phyloP scores from a whole-genome alignment of 2,329 filamentous ascomycete genomes.

The Ceratocystis harringtonii region DNA sequence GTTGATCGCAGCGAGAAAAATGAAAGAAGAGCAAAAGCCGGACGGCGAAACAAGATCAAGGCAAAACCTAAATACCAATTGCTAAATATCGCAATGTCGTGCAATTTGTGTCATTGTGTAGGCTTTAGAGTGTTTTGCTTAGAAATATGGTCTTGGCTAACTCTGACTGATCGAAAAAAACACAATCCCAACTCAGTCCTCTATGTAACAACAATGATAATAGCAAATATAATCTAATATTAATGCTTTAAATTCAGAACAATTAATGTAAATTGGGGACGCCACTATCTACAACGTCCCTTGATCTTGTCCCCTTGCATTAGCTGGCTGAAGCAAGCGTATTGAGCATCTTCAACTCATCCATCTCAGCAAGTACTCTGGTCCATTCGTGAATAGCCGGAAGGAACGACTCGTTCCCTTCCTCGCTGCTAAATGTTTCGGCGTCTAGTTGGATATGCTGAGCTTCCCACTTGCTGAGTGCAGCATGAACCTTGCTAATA shows the following conservation, averaged over 20 bases:
- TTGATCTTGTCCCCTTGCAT: background rate
- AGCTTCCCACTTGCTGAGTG: conserved; percentile 31
- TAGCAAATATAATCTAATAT: background rate
- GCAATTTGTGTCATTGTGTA: background rate
- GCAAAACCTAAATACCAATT: background rate
- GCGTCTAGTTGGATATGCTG: conserved; percentile 33
- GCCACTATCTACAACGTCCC: background rate
- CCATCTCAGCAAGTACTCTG: conserved; percentile 49
- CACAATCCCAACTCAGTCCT: conserved; percentile 3
- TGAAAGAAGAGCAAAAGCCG: background rate
- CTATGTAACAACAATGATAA: background rate
- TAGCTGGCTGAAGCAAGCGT: background rate
- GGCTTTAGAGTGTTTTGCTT: background rate
- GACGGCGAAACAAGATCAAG: background rate
- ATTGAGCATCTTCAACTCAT: conserved; percentile 22
- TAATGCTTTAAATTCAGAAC: conserved; percentile 20
- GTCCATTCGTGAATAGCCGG: conserved; percentile 56
- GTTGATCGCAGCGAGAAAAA: background rate
- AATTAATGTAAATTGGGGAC: background rate
- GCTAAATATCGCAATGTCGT: background rate
- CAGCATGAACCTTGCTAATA: background rate
- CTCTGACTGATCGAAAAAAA: background rate
- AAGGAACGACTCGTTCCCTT: conserved; percentile 52
- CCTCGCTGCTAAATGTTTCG: conserved; percentile 37
- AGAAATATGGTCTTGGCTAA: background rate